Evolutionary conservation across 257 asterid genomes (phyloP).

Genomic region (Mitragyna speciosa): DNA sequence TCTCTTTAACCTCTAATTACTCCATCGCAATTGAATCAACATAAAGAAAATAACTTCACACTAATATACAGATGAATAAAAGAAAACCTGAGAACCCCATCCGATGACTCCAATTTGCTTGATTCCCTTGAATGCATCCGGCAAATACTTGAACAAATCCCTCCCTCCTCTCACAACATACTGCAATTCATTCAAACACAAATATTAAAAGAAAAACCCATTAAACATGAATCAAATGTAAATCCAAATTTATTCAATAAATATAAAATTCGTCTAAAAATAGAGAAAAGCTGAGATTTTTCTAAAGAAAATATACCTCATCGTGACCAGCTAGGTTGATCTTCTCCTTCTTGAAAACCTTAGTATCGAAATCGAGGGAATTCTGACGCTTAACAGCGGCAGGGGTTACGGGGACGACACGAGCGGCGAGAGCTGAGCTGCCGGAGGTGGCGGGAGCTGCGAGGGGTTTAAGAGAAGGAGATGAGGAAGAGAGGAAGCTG

Average conservation of each 20-base stretch:
- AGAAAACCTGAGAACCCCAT: conserved; percentile 93
- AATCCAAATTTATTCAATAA: not conserved
- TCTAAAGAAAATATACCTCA: conserved; percentile 44
- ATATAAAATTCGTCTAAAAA: not conserved
- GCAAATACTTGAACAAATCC: conserved; percentile 74
- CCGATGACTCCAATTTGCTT: conserved; percentile 98
- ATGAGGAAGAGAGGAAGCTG: conserved; percentile 57
- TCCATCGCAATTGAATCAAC: not conserved
- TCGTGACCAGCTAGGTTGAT: conserved; percentile 81
- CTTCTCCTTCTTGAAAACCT: conserved; percentile 78
- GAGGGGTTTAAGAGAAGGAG: conserved; percentile 53
- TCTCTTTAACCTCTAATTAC: not conserved
- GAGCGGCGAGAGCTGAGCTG: conserved; percentile 53
- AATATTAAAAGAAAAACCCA: not conserved
- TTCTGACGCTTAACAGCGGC: conserved; percentile 38
- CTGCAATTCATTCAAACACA: conserved; percentile 31
- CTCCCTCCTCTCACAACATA: conserved; percentile 98
- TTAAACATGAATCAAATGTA: not conserved
- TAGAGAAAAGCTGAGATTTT: not conserved
- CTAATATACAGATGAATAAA: not conserved
- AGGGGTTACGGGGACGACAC: conserved; percentile 54
- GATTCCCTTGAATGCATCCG: conserved; percentile 87
- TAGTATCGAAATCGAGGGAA: conserved; percentile 72
- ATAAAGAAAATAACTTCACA: not conserved
- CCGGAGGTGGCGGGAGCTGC: conserved; percentile 32